phyloP scores from a whole-genome alignment of 1,284 basidiomycete genomes.

The Ceratorhiza oryzae-sativae region DNA sequence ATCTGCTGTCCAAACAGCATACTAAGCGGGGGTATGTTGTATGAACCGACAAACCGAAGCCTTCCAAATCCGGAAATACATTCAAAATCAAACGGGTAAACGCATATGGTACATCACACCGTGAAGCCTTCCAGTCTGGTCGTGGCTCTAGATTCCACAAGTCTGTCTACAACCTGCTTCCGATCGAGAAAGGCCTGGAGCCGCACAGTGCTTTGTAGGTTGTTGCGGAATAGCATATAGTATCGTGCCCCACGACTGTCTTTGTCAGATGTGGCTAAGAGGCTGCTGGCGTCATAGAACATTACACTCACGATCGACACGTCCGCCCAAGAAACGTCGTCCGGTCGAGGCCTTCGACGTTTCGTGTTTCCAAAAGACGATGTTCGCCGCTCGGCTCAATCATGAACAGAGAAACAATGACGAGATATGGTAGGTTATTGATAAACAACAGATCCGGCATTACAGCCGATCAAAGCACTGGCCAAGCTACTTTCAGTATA shows the following conservation, averaged over 20 bases:
- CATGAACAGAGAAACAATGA: conserved; percentile 27
- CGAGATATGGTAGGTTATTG: conserved; percentile 32
- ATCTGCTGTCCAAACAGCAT: conserved; percentile 4
- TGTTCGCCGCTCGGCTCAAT: conserved; percentile 26
- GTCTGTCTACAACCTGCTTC: background rate
- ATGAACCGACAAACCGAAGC: background rate
- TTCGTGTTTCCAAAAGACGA: conserved; percentile 18
- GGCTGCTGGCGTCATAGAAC: background rate
- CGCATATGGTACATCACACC: conserved; percentile 10
- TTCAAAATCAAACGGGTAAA: background rate
- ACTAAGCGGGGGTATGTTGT: background rate
- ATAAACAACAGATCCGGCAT: conserved; percentile 37
- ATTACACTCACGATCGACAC: conserved; percentile 6
- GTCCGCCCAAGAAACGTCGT: conserved; percentile 15
- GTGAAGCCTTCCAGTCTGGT: conserved; percentile 28
- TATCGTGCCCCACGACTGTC: conserved; percentile 15
- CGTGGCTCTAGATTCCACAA: conserved; percentile 14
- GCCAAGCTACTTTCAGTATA: background rate
- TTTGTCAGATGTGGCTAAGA: background rate
- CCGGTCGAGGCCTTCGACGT: conserved; percentile 15
- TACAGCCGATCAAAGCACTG: background rate
- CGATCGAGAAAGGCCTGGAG: conserved; percentile 26
- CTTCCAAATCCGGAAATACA: background rate
- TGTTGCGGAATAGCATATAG: conserved; percentile 34
- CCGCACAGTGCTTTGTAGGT: background rate